phyloP scores from a whole-genome alignment of 164 flowering plant species.

The Chimonanthus salicifolius region DNA sequence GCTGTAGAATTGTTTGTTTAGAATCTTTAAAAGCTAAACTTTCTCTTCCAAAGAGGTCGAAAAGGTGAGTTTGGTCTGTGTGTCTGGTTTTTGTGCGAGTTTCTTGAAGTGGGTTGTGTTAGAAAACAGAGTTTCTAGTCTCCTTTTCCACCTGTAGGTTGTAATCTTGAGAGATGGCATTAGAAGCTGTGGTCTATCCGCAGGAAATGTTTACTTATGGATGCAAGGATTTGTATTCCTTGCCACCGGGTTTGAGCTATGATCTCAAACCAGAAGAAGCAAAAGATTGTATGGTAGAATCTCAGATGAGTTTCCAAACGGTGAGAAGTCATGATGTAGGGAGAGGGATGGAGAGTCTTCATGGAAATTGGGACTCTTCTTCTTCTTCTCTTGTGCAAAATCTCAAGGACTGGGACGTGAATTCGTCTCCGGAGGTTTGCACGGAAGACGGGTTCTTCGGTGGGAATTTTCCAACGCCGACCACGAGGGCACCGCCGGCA shows the following conservation, averaged over 20 bases:
- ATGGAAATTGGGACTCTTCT: slow-evolving; percentile 5
- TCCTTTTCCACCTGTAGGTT: neutral
- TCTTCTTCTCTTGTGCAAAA: no score
- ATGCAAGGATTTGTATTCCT: slow-evolving; percentile 31
- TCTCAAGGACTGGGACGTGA: slow-evolving; percentile 29
- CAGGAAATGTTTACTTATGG: slow-evolving; percentile 38
- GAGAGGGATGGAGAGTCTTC: slow-evolving; percentile 14
- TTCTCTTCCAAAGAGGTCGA: neutral
- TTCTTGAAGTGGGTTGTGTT: slow-evolving; percentile 14
- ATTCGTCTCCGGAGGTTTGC: slow-evolving; percentile 18
- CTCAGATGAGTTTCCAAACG: slow-evolving; percentile 6
- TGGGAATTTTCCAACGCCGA: neutral
- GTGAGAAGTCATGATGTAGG: slow-evolving; percentile 10
- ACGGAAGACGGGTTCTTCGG: neutral
- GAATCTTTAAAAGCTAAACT: slow-evolving; percentile 15
- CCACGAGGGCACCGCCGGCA: neutral
- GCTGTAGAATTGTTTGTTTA: slow-evolving; percentile 23
- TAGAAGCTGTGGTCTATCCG: slow-evolving; percentile 58
- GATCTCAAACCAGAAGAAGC: slow-evolving; percentile 22
- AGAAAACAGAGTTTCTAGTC: neutral
- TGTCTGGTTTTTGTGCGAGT: neutral
- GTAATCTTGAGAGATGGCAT: slow-evolving; percentile 29
- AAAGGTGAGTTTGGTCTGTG: slow-evolving; percentile 17
- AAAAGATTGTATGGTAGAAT: slow-evolving; percentile 5
- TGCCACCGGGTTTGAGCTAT: slow-evolving; percentile 17